Conservation (phyloP, 2,329 filamentous ascomycete species). For the Microdochium paspali region DNA sequence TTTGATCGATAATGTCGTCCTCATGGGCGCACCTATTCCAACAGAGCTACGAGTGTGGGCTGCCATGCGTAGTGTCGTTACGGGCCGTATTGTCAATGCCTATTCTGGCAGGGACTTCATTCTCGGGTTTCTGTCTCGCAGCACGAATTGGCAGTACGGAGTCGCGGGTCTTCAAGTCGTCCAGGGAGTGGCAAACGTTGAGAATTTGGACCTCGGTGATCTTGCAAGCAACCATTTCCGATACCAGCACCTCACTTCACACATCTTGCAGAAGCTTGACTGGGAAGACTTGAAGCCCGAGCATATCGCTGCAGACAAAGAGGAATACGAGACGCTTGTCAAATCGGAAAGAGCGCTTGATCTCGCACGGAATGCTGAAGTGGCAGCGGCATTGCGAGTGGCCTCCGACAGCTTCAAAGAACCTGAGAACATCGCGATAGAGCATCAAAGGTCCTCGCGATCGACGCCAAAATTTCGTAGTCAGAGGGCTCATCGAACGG, state of each 20-base stretch:
- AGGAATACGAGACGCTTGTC: conserved; percentile 15
- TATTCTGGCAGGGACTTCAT: conserved; percentile 83
- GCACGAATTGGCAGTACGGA: conserved; percentile 71
- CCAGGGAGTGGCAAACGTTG: conserved; percentile 52
- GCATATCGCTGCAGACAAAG: conserved; percentile 20
- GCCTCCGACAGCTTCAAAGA: background rate
- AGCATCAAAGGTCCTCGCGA: background rate
- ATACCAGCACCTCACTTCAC: conserved; percentile 59
- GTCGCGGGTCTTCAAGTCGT: conserved; percentile 76
- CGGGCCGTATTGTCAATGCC: conserved; percentile 80
- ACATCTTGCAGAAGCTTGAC: conserved; percentile 55
- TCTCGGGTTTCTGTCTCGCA: conserved; percentile 79
- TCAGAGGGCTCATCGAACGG: background rate
- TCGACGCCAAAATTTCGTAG: background rate
- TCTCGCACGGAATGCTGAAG: conserved; percentile 2
- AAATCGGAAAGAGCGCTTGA: conserved; percentile 12
- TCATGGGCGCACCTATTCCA: conserved; percentile 77
- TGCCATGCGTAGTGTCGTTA: conserved; percentile 66
- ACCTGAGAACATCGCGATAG: background rate
- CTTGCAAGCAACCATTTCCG: conserved; percentile 60
- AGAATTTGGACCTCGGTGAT: conserved; percentile 59
- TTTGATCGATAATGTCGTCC: conserved; percentile 69
- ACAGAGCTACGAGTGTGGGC: conserved; percentile 66
- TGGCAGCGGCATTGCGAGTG: background rate
- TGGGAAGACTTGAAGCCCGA: conserved; percentile 55